Base-by-base conservation (phyloP, 441 rosid genomes). In the Isatis lusitanica region DNA sequence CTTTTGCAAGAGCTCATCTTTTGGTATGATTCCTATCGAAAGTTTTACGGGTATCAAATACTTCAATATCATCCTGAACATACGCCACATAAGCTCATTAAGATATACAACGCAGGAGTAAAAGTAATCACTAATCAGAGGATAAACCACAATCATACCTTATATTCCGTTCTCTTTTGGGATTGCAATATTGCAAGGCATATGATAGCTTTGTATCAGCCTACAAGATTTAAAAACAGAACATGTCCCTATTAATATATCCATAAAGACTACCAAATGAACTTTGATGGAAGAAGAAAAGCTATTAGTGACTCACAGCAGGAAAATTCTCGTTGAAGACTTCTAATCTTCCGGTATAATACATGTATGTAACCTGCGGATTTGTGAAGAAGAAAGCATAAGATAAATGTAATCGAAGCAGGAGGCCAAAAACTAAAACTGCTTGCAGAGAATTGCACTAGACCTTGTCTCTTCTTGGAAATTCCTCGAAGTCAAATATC, bases 321-420 rank as follows among this genome's bases (percentile, higher is more conserved):
- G 83, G 88, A 80, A 92, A 95, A 75, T 95, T 95, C 83, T 92
- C 99, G 80, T 95, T 95, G 83, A 87, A 90, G 73, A 95, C 99
- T 83, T 95, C 98, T 85, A 95, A 86, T 67, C 97, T 91, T 47
- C 99, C 97, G 26, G 98, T 95, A 65, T 95, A 95, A 83, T 95
- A 95, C 99, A 95, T 91, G 81, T 95, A 95, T 21, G 98, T 93
- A 50, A 93, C 99, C 98, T 92, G 89, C 43, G 26, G 26, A 31
- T 65, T 71, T 16, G 42, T 26, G 40, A 65, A 58, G 9, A 76
- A 61, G 12, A 35, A 50, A 65, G 59, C 10, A 71, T 15, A 53
- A 83, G 74, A 70, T 28, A 57, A 7, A 48, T 44, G 18, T 28
- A 60, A 26, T 30, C 11, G 0, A 70, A 64, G 15, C 3, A 0